Evolutionary conservation across 768 basidiomycete genomes (phyloP).

Genomic region (Coprinopsis cinerea): DNA sequence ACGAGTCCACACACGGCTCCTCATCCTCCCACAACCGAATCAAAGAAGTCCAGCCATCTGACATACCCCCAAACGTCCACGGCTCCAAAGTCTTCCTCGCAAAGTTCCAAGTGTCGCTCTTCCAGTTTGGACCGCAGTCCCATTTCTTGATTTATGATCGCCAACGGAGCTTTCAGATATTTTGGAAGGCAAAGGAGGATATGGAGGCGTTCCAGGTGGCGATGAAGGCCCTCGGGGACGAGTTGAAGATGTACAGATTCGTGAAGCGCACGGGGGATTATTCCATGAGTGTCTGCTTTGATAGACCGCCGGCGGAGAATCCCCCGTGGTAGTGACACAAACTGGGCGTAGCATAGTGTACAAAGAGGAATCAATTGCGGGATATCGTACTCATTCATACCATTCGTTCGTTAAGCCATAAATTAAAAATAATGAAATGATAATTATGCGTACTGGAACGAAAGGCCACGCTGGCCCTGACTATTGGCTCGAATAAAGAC

Average conservation of each 20-base stretch:
- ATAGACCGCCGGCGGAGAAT: conserved; percentile 2
- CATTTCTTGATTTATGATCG: conserved; percentile 35
- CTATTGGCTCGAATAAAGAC: too few species aligned
- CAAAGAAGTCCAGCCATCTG: neutral
- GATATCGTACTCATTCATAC: too few species aligned
- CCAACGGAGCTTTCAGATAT: conserved; percentile 30
- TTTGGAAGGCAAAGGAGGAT: conserved; percentile 21
- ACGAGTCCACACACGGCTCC: too few species aligned
- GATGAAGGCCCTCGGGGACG: conserved; percentile 10
- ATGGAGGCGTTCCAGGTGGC: conserved; percentile 16
- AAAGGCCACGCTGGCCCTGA: too few species aligned
- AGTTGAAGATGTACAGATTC: conserved; percentile 13
- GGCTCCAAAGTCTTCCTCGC: conserved; percentile 30
- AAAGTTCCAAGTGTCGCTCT: conserved; percentile 30
- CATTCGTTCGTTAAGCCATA: too few species aligned
- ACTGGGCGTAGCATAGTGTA: too few species aligned
- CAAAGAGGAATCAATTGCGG: too few species aligned
- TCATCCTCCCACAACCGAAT: neutral
- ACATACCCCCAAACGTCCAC: conserved; percentile 25
- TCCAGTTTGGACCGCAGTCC: conserved; percentile 5
- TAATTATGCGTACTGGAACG: too few species aligned
- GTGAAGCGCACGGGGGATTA: conserved; percentile 8
- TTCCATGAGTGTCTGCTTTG: conserved; percentile 13
- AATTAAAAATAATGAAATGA: too few species aligned
- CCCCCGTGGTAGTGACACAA: conserved; percentile 14